phyloP scores from a whole-genome alignment of 345 rosid genomes.

The Eucalyptus caleyi region DNA sequence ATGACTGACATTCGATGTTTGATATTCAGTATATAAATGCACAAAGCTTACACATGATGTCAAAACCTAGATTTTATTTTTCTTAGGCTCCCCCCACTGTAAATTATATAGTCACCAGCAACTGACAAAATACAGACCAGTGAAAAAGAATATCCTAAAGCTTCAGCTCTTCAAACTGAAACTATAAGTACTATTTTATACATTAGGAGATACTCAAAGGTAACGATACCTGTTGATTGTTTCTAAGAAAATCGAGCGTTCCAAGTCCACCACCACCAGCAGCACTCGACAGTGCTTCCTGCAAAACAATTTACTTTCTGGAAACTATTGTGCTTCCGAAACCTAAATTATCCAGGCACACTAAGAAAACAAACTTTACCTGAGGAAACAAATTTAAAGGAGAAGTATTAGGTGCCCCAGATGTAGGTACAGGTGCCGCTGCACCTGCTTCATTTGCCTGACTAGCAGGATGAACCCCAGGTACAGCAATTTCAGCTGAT shows the following conservation, averaged over 20 bases:
- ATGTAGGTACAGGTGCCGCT: slow-evolving; percentile 29
- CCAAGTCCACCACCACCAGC: slow-evolving; percentile 65
- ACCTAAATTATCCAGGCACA: background rate
- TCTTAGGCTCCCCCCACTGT: background rate
- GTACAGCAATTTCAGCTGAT: slow-evolving; percentile 67
- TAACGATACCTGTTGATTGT: slow-evolving; percentile 68
- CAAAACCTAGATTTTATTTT: background rate
- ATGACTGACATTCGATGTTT: background rate
- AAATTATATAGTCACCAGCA: background rate
- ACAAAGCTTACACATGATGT: background rate
- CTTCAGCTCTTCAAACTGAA: background rate
- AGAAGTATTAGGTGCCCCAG: slow-evolving; percentile 86
- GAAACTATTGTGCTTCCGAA: background rate
- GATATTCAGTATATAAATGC: background rate
- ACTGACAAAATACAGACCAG: background rate
- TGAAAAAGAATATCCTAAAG: background rate
- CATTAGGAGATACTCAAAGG: background rate
- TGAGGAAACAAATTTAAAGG: slow-evolving; percentile 96
- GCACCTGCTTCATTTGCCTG: slow-evolving; percentile 49
- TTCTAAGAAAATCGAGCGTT: slow-evolving; percentile 83
- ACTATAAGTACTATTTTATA: background rate
- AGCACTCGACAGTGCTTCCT: slow-evolving; percentile 66
- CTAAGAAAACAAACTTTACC: slow-evolving; percentile 22
- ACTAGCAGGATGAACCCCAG: slow-evolving; percentile 33
- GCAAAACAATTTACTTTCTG: background rate